Conservation (phyloP, 2,329 filamentous ascomycete genomes). For the Alternaria triticimaculans region DNA sequence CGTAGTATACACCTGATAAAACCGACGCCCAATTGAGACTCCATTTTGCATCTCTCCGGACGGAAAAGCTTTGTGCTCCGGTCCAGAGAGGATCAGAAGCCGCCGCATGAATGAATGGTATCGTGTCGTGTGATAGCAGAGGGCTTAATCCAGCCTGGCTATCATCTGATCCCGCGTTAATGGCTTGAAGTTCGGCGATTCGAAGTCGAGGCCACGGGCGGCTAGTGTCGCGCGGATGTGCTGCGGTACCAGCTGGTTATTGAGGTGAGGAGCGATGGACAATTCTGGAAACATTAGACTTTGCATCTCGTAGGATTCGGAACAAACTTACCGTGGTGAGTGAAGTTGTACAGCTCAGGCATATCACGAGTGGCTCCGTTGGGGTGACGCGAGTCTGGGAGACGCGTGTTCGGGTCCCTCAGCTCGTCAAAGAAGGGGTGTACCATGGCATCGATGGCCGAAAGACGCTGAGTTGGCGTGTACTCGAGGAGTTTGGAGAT, state of each 20-base stretch:
- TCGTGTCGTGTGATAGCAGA: constrained; percentile 48
- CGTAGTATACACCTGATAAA: constrained; percentile 41
- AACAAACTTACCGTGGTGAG: constrained; percentile 77
- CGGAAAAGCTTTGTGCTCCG: constrained; percentile 40
- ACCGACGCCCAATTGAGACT: constrained; percentile 47
- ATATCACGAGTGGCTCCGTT: constrained; percentile 81
- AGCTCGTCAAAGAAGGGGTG: constrained; percentile 99
- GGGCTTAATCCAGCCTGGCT: constrained; percentile 82
- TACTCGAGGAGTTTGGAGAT: constrained; percentile 95
- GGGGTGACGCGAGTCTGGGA: constrained; percentile 92
- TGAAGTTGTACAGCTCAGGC: constrained; percentile 90
- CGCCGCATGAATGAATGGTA: constrained; percentile 48
- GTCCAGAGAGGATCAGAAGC: constrained; percentile 43
- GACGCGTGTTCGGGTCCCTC: constrained; percentile 84
- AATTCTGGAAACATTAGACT: constrained; percentile 68
- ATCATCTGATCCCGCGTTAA: constrained; percentile 96
- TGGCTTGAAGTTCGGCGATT: constrained; percentile 79
- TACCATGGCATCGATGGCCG: constrained; percentile 94
- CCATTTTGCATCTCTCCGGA: constrained; percentile 43
- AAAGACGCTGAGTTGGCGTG: constrained; percentile 92
- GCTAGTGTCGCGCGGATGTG: constrained; percentile 79
- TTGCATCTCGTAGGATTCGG: neutral
- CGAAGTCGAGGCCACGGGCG: constrained; percentile 84
- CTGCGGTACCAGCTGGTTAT: constrained; percentile 83
- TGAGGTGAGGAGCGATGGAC: constrained; percentile 90